Evolutionary conservation across 2,329 filamentous ascomycete genomes (phyloP).

Genomic region (Epicoccum sorghinum): DNA sequence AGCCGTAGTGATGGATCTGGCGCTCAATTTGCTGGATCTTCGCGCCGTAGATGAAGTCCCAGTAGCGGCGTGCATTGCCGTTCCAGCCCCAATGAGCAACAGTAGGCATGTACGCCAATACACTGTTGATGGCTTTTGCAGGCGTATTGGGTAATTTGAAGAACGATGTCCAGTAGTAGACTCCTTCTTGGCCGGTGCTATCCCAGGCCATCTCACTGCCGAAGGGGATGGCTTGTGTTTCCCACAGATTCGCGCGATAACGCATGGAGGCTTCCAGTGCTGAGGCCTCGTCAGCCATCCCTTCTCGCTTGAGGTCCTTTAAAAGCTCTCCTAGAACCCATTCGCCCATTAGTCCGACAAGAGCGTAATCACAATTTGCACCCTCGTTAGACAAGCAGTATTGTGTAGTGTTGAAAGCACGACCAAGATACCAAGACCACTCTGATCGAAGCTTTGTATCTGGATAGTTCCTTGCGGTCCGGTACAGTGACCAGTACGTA

Average conservation of each 20-base stretch:
- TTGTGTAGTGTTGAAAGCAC: slow-evolving; percentile 60
- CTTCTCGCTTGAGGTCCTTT: slow-evolving; percentile 58
- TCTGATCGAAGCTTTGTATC: slow-evolving; percentile 49
- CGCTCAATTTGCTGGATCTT: slow-evolving; percentile 52
- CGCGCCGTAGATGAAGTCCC: slow-evolving; percentile 62
- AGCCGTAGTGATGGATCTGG: slow-evolving; percentile 67
- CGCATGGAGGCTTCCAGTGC: slow-evolving; percentile 57
- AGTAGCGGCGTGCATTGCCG: slow-evolving; percentile 65
- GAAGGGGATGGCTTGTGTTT: slow-evolving; percentile 59
- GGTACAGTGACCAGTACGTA: slow-evolving; percentile 64
- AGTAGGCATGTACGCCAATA: slow-evolving; percentile 63
- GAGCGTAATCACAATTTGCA: slow-evolving; percentile 48
- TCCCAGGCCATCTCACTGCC: slow-evolving; percentile 70
- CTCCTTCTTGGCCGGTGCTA: slow-evolving; percentile 66
- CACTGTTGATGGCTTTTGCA: slow-evolving; percentile 61
- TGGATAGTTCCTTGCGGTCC: slow-evolving; percentile 58
- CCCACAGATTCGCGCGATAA: slow-evolving; percentile 57
- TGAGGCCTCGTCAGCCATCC: slow-evolving; percentile 47
- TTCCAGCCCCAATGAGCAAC: slow-evolving; percentile 69
- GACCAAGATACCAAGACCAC: slow-evolving; percentile 63
- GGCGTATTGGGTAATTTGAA: slow-evolving; percentile 57
- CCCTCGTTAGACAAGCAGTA: slow-evolving; percentile 46
- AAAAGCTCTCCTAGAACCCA: slow-evolving; percentile 63
- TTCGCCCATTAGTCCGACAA: slow-evolving; percentile 65
- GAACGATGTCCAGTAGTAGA: slow-evolving; percentile 65